phyloP scores from a whole-genome alignment of 192 early-diverging fungal genomes.

The Dispira parvispora region DNA sequence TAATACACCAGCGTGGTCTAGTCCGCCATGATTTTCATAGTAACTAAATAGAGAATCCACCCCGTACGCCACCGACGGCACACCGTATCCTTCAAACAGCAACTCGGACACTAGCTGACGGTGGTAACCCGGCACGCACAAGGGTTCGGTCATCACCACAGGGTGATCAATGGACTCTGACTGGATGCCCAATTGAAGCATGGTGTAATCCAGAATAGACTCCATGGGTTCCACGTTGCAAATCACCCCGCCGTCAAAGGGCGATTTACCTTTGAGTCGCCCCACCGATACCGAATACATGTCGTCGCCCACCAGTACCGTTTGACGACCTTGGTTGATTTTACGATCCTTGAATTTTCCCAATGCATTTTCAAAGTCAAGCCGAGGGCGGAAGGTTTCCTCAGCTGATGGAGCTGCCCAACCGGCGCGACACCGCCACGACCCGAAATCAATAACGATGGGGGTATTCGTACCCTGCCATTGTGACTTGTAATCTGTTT shows the following conservation, averaged over 20 bases:
- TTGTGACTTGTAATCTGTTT: constrained; percentile 31
- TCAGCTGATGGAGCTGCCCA: constrained; percentile 45
- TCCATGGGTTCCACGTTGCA: constrained; percentile 40
- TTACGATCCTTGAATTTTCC: constrained; percentile 46
- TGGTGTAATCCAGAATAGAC: constrained; percentile 69
- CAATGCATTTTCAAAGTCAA: constrained; percentile 50
- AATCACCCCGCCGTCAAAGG: constrained; percentile 17
- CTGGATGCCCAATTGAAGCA: constrained; percentile 58
- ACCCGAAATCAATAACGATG: constrained; percentile 59
- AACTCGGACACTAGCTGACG: constrained; percentile 72
- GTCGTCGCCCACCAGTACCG: constrained; percentile 48
- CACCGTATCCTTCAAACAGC: constrained; percentile 70
- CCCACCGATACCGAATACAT: constrained; percentile 34
- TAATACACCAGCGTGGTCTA: constrained; percentile 48
- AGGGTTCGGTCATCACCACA: constrained; percentile 75
- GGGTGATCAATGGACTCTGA: constrained; percentile 58
- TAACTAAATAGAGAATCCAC: constrained; percentile 79
- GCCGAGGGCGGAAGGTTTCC: constrained; percentile 16
- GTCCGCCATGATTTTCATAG: constrained; percentile 39
- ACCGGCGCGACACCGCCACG: constrained; percentile 61
- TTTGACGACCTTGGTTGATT: constrained; percentile 16
- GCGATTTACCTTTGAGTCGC: constrained; percentile 21
- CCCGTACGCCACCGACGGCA: constrained; percentile 64
- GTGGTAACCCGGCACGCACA: constrained; percentile 55
- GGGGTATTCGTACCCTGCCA: constrained; percentile 25